Evolutionary conservation across 768 basidiomycete genomes (phyloP).

Genomic region (Mycena chlorophos): DNA sequence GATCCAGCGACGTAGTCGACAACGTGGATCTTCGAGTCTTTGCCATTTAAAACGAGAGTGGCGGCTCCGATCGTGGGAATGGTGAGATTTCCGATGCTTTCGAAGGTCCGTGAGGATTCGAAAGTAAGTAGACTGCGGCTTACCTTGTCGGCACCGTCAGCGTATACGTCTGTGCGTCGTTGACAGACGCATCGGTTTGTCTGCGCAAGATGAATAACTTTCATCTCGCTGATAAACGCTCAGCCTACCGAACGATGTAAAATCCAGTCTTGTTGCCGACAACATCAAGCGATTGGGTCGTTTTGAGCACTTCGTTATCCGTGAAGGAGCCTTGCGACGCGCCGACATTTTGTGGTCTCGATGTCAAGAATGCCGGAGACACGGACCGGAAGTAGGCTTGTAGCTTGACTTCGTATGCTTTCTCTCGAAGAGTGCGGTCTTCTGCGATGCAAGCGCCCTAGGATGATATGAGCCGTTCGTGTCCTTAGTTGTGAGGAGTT

Average conservation of each 20-base stretch:
- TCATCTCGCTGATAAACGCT: neutral
- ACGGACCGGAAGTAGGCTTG: conserved; percentile 53
- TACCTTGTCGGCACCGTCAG: conserved; percentile 43
- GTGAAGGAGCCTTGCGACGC: conserved; percentile 47
- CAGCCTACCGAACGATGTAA: conserved; percentile 42
- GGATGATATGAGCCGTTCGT: neutral
- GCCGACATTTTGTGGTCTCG: conserved; percentile 43
- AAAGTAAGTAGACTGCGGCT: neutral
- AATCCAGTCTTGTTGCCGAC: conserved; percentile 50
- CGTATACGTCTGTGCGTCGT: conserved; percentile 41
- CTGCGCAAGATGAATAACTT: conserved; percentile 18
- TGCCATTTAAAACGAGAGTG: conserved; percentile 48
- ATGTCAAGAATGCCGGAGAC: conserved; percentile 51
- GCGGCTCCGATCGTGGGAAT: conserved; percentile 46
- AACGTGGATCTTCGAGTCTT: conserved; percentile 53
- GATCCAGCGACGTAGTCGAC: conserved; percentile 50
- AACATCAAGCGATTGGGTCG: conserved; percentile 49
- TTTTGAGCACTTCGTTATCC: conserved; percentile 47
- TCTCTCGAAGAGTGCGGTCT: conserved; percentile 52
- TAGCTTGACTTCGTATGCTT: conserved; percentile 54
- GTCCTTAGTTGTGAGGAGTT: neutral
- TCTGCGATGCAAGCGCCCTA: conserved; percentile 53
- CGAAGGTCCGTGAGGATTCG: neutral
- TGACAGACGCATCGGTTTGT: conserved; percentile 42
- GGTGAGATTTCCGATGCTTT: conserved; percentile 38